Base-by-base conservation (phyloP, 805 yeast species). In the Cyberlindnera amylophila region DNA sequence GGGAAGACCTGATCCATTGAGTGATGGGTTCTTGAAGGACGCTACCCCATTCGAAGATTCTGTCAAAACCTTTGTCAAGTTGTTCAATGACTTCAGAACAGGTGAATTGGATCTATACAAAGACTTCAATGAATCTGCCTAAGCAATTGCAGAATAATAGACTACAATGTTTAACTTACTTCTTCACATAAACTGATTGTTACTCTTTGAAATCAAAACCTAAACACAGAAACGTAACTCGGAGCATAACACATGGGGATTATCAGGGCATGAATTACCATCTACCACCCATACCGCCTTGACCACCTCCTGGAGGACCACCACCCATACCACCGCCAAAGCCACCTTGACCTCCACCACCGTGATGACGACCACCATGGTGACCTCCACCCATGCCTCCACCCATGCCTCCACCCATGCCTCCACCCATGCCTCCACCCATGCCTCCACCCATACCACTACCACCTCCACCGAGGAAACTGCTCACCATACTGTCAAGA, bases 1-100 rank as follows among this genome's bases (percentile, higher is more conserved):
- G n/a, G 59, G 51, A 2, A 57, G 73, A 44, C 47, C 53, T 6
- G 60, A 59, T 45, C 72, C 72, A 2, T 42, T 66, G 4, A 49
- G 46, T 9, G 59, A 49, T n/a, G 48, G 43, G 12, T 23, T 48
- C 5, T 50, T 57, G 8, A 49, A 45, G n/a, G 18, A 28, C 13
- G 11, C 52, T 26, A 32, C 42, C 8, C 23, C 14, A 0, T 54
- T 39, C 36, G 51, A 54, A 6, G 4, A 33, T 6, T 47, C 57
- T 2, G 21, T 51, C 16, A 50, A 38, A 4, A 43, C 50, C 1
- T 54, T 54, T 42, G 58, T 51, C 23, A 46, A 39, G 31, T 21
- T 55, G 14, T 55, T 55, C 37, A 45, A 51, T 15, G 50, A 46
- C 14, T 54, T 54, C 33, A 46, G 41, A 44, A 33, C 42, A 0